Percentiles rank a stretch among this genome's conserved stretches.
Evolutionary conservation across 306 rosid genomes (phyloP).

Genomic region (Lithocarpus polystachyus): DNA sequence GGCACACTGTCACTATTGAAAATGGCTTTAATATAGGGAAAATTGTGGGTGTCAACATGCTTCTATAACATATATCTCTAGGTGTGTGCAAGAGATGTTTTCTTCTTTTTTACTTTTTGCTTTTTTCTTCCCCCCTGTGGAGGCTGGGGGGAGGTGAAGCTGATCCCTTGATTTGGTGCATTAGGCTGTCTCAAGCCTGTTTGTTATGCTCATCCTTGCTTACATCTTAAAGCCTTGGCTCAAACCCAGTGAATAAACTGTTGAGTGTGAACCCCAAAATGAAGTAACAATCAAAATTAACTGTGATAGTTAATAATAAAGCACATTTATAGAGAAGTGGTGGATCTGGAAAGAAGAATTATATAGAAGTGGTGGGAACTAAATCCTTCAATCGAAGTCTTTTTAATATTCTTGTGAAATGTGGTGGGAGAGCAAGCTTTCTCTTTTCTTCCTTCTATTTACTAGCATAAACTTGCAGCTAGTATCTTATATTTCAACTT

Average conservation of each 20-base stretch:
- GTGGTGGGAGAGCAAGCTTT: background rate
- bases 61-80: background rate
- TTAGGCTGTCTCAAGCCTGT: background rate
- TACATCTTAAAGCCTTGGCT: background rate
- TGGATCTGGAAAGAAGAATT: background rate
- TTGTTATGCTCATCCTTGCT: background rate
- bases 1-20: background rate
- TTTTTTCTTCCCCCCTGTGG: too few relatives aligned
- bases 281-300: background rate
- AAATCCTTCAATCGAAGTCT: background rate
- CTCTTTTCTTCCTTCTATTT: background rate
- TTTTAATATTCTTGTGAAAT: background rate
- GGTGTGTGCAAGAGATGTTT: background rate
- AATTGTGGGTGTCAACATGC: background rate
- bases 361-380: background rate
- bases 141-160: too few relatives aligned
- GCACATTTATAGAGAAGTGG: background rate
- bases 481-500: background rate
- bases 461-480: background rate
- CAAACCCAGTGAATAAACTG: background rate
- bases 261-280: background rate
- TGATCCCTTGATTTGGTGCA: too few relatives aligned
- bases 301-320: background rate
- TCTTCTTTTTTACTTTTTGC: background rate
- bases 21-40: background rate